Evolutionary conservation across 169 alveolate genomes (phyloP).

Genomic region (Plasmodium knowlesi): DNA sequence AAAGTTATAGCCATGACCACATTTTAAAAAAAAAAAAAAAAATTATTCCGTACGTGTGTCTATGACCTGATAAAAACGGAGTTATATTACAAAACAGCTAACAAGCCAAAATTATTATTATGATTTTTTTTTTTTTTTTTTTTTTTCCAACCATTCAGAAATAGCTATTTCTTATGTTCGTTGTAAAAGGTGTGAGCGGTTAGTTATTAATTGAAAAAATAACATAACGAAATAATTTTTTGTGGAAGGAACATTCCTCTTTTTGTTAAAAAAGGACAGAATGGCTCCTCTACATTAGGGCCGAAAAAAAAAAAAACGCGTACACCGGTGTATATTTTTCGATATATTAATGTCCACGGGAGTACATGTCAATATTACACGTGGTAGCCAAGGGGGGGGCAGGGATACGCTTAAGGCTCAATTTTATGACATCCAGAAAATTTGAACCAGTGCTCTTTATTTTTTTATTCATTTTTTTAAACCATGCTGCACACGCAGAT

Average conservation of each 20-base stretch:
- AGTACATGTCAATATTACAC: not conserved
- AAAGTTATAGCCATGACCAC: conserved; percentile 18
- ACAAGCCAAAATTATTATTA: conserved; percentile 35
- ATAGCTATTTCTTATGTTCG: conserved; percentile 53
- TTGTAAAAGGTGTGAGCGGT: conserved; percentile 5
- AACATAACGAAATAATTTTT: not conserved
- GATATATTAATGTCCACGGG: not conserved
- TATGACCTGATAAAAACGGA: conserved; percentile 25
- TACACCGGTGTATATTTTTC: not conserved
- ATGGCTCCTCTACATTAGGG: not conserved
- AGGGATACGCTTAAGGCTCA: not conserved
- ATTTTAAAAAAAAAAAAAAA: conserved; percentile 43
- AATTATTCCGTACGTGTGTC: conserved; percentile 9
- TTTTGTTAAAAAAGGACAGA: not conserved
- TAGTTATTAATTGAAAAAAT: not conserved
- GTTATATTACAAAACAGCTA: conserved; percentile 19
- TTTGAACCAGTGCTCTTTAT: not conserved
- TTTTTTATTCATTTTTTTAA: not conserved
- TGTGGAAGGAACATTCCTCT: not conserved
- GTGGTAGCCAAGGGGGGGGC: not conserved
- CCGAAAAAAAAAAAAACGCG: not conserved
- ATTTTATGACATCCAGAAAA: not conserved
- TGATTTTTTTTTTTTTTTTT: conserved; percentile 47
- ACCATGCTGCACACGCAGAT: not conserved
- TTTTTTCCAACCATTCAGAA: not conserved